Base-by-base conservation (phyloP, 2,329 filamentous ascomycete species). In the Plectosphaerella plurivora region DNA sequence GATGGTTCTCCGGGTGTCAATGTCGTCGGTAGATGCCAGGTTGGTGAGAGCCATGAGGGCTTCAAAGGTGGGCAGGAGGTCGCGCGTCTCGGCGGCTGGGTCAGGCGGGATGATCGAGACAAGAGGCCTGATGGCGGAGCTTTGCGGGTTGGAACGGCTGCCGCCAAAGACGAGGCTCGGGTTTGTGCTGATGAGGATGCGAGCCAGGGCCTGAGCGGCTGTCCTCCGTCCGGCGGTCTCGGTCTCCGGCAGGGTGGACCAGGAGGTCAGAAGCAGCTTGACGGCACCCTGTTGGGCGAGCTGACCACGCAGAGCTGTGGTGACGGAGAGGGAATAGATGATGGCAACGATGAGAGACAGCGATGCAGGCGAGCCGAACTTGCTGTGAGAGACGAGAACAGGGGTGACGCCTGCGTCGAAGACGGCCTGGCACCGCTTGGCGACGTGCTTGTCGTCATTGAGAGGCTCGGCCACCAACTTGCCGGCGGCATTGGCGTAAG, bases 271-370 rank as follows among this genome's bases (percentile, higher is more conserved):
- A 20, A 97, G 78, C 1, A 97, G 80, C 61, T 88, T 94, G 16
- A 97, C 82, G 2, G 89, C 91, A n/a, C 94, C 94, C 75, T 97
- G 92, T 64, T 97, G 94, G 3, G 91, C 89, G 57, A 99, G 84
- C 47, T 83, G 79, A 1, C 91, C 89, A 11, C 94, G 84, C 52
- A 91, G 78, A 51, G 83, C 83, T 39, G 85, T 77, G n/a, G 84
- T 86, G 61, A 86, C 84, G 16, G 91, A 86, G 5, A 99, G 74
- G 0, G 90, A 84, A 55, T 89, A 82, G 35, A 97, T 73, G 55
- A 96, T 92, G 46, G 84, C 83, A 50, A 89, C 80, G 50, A 88
- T 86, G 25, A 96, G 82, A 15, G 82, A 78, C 9, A 93, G 76
- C 6, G 89, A 88, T 12, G 84, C 83, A 2, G 81, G 73, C 1